These are phyloP conservation scores for Entomortierella chlamydospora DNA, from an alignment of 192 early-diverging fungal species.

Conservation along the genomic window DNA sequence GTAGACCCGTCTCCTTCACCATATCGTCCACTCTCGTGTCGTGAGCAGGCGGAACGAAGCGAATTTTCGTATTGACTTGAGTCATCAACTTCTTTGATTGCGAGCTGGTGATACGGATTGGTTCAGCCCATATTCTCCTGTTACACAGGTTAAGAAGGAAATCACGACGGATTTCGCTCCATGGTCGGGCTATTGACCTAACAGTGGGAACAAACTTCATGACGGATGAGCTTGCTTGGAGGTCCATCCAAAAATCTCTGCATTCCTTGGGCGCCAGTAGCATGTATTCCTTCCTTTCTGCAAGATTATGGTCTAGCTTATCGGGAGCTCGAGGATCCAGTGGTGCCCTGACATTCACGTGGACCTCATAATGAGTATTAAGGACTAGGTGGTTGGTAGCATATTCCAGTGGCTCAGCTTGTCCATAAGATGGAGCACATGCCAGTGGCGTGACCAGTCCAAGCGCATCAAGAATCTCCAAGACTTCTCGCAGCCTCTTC, in stretches of 20 bases:
- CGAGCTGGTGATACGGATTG: slow-evolving; percentile 17
- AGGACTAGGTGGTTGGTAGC: slow-evolving; percentile 40
- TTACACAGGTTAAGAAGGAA: slow-evolving; percentile 45
- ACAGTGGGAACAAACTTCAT: slow-evolving; percentile 14
- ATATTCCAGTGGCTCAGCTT: not conserved
- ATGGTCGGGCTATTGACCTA: not conserved
- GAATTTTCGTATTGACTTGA: slow-evolving; percentile 24
- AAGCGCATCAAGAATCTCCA: slow-evolving; percentile 48
- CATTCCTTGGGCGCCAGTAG: slow-evolving; percentile 19
- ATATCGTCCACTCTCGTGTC: slow-evolving; percentile 15
- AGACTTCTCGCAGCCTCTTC: slow-evolving; percentile 30
- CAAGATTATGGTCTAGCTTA: slow-evolving; percentile 11
- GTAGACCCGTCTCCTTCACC: slow-evolving; percentile 22
- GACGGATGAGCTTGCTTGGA: slow-evolving; percentile 23
- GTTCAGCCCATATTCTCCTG: slow-evolving; percentile 37
- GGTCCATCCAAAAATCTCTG: slow-evolving; percentile 46
- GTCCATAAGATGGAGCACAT: not conserved
- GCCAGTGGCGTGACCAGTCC: slow-evolving; percentile 31
- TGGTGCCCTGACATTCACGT: slow-evolving; percentile 21
- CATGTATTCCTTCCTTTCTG: slow-evolving; percentile 23
- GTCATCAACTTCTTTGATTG: slow-evolving; percentile 22
- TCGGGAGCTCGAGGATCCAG: slow-evolving; percentile 19
- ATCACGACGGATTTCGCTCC: slow-evolving; percentile 24
- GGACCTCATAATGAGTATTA: slow-evolving; percentile 41
- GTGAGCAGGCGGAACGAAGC: slow-evolving; percentile 20